Evolutionary conservation across 2,329 filamentous ascomycete genomes (phyloP).

Genomic region (Mycosphaerella sp.): DNA sequence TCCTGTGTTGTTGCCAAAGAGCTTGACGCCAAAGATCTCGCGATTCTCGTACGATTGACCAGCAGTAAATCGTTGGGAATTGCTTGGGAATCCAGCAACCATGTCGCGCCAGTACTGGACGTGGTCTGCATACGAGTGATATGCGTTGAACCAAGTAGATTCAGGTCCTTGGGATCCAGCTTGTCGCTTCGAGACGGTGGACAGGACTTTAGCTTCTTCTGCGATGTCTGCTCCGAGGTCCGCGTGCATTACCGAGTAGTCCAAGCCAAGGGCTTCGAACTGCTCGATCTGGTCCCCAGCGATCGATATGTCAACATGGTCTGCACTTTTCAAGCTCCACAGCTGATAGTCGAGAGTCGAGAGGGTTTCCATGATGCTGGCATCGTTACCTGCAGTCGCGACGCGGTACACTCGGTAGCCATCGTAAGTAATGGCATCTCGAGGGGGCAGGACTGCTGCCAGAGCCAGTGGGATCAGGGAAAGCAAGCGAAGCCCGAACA

Average conservation of each 20-base stretch:
- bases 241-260: slow-evolving; percentile 19
- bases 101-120: slow-evolving; percentile 24
- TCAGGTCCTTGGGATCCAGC: slow-evolving; percentile 16
- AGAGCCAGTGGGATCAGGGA: slow-evolving; percentile 14
- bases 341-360: slow-evolving; percentile 17
- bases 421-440: slow-evolving; percentile 15
- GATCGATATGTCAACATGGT: slow-evolving; percentile 20
- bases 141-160: slow-evolving; percentile 23
- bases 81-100: slow-evolving; percentile 20
- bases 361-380: slow-evolving; percentile 10
- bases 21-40: slow-evolving; percentile 23
- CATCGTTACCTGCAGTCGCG: slow-evolving; percentile 12
- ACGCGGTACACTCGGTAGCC: slow-evolving; percentile 18
- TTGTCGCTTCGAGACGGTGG: slow-evolving; percentile 13
- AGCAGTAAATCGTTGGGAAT: slow-evolving; percentile 22
- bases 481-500: slow-evolving; percentile 11
- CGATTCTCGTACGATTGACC: slow-evolving; percentile 23
- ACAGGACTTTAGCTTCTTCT: slow-evolving; percentile 10
- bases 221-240: slow-evolving; percentile 22
- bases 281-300: slow-evolving; percentile 9
- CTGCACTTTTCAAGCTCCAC: slow-evolving; percentile 14
- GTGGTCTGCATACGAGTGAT: slow-evolving; percentile 26
- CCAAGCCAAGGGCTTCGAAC: slow-evolving; percentile 19
- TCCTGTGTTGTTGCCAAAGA: slow-evolving; percentile 22
- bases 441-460: slow-evolving; percentile 11